These are phyloP conservation scores for Scedosporium aurantiacum DNA, from an alignment of 2,329 filamentous ascomycete species.

Conservation along the genomic window DNA sequence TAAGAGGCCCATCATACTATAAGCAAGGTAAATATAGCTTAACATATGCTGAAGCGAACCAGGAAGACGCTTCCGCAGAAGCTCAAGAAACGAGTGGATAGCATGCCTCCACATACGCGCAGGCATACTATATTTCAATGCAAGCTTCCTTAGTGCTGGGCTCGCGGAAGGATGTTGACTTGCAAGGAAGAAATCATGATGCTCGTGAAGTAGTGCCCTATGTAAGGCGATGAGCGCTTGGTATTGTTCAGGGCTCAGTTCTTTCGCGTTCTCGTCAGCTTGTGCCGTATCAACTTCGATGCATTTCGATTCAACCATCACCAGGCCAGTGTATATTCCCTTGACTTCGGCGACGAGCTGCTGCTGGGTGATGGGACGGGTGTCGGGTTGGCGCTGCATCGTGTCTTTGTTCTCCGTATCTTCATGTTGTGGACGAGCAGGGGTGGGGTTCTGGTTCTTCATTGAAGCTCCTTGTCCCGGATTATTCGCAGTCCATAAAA, in stretches of 20 bases:
- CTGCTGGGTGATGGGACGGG: constrained; percentile 60
- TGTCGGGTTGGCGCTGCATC: constrained; percentile 41
- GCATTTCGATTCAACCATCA: constrained; percentile 80
- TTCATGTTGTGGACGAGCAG: not conserved
- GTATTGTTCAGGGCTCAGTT: constrained; percentile 61
- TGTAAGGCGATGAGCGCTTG: constrained; percentile 75
- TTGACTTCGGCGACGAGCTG: constrained; percentile 75
- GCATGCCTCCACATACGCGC: constrained; percentile 90
- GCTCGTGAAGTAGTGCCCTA: constrained; percentile 67
- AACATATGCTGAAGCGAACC: constrained; percentile 79
- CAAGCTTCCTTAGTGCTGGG: constrained; percentile 53
- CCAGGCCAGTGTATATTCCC: constrained; percentile 69
- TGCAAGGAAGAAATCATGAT: constrained; percentile 78
- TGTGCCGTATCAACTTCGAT: constrained; percentile 67
- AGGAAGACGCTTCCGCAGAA: constrained; percentile 64
- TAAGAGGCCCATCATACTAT: constrained; percentile 78
- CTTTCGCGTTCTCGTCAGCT: constrained; percentile 24
- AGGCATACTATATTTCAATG: constrained; percentile 81
- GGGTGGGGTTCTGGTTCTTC: not conserved
- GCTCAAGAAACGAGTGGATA: constrained; percentile 74
- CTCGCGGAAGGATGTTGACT: constrained; percentile 75
- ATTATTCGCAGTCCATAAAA: not conserved
- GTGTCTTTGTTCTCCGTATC: constrained; percentile 4
- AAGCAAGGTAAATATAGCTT: constrained; percentile 78
- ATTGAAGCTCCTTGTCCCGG: not conserved